Percentiles rank a stretch among this genome's conserved stretches.
Evolutionary conservation across 108 stramenopile species (phyloP).

Genomic region (Aurantiochytrium sp.): DNA sequence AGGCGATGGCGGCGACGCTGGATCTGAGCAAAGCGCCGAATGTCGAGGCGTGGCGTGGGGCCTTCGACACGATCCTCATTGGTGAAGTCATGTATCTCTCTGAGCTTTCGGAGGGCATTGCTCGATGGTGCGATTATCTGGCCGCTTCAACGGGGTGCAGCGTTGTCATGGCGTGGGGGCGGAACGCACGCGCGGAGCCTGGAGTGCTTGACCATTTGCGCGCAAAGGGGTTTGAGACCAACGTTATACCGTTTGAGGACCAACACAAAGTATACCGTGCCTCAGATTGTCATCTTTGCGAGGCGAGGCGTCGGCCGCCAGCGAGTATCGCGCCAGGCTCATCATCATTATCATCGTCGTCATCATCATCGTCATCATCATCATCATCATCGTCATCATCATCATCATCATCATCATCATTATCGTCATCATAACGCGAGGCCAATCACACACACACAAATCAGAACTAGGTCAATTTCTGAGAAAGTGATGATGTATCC

Average conservation of each 20-base stretch:
- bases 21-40: background rate
- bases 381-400: too few species aligned
- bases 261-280: background rate
- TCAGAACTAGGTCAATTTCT: too few species aligned
- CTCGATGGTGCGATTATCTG: background rate
- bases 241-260: background rate
- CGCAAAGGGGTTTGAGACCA: background rate
- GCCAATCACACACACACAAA: too few species aligned
- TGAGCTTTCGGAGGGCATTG: background rate
- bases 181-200: background rate
- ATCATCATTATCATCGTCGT: too few species aligned
- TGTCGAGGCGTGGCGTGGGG: too few species aligned
- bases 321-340: background rate
- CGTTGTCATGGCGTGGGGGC: background rate
- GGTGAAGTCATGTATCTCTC: background rate
- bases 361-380: too few species aligned
- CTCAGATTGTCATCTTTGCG: background rate
- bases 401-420: too few species aligned
- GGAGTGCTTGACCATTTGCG: background rate
- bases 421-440: too few species aligned
- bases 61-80: background rate
- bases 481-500: too few species aligned
- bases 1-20: background rate
- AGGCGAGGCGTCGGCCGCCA: background rate
- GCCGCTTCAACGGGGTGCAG: background rate